Evolutionary conservation across 805 yeast genomes (phyloP).

Genomic region (Kazachstania africana): DNA sequence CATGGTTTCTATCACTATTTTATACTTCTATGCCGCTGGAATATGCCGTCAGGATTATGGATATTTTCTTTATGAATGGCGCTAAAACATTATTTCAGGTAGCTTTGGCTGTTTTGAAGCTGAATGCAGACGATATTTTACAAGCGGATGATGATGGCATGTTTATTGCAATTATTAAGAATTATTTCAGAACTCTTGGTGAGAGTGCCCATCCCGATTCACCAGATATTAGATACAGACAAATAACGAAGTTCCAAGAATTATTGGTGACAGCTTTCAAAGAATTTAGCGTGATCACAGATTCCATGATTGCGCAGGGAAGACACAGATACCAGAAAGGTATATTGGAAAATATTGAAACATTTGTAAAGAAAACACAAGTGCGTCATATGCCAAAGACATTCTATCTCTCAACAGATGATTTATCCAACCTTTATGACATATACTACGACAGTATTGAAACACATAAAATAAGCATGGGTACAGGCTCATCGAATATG

Average conservation of each 20-base stretch:
- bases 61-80: conserved; percentile 83
- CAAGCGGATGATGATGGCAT: conserved; percentile 84
- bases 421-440: conserved; percentile 69
- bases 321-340: conserved; percentile 62
- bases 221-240: conserved; percentile 46
- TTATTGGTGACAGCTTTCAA: conserved; percentile 83
- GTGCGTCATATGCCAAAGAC: conserved; percentile 74
- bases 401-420: conserved; percentile 42
- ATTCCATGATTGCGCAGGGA: conserved; percentile 55
- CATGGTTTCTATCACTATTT: conserved; percentile 90
- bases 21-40: conserved; percentile 90
- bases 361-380: conserved; percentile 86
- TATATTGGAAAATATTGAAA: conserved; percentile 76
- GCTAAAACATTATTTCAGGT: conserved; percentile 84
- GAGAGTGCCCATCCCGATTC: conserved; percentile 70
- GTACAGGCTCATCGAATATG: conserved; percentile 52
- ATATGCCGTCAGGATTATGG: conserved; percentile 84
- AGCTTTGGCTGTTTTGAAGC: conserved; percentile 77
- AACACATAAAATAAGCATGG: conserved; percentile 47
- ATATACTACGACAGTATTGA: conserved; percentile 68
- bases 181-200: conserved; percentile 67
- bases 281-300: conserved; percentile 75
- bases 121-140: conserved; percentile 77
- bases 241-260: conserved; percentile 78
- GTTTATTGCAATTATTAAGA: conserved; percentile 74